Evolutionary conservation across 768 basidiomycete species (phyloP).

Genomic region (Pleurotus ostreatus): DNA sequence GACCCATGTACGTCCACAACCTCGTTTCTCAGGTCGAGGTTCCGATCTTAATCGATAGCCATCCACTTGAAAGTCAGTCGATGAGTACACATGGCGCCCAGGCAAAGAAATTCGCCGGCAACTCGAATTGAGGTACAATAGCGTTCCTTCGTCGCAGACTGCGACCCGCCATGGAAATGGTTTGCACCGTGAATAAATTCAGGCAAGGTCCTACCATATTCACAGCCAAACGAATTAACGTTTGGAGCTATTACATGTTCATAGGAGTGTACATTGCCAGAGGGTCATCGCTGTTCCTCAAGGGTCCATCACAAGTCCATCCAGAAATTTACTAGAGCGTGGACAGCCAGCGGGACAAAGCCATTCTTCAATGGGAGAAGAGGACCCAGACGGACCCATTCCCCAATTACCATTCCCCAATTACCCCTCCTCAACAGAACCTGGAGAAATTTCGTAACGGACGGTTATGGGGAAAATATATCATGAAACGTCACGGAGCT

Average conservation of each 20-base stretch:
- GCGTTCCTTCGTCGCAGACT: too few species aligned
- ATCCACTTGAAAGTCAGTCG: not conserved
- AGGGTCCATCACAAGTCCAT: not conserved
- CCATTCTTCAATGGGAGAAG: not conserved
- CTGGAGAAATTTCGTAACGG: not conserved
- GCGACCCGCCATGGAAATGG: too few species aligned
- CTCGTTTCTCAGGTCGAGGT: not conserved
- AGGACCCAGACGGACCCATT: not conserved
- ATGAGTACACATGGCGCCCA: too few species aligned
- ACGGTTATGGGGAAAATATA: not conserved
- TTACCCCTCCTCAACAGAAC: not conserved
- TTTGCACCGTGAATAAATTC: too few species aligned
- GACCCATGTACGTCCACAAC: conserved; percentile 9
- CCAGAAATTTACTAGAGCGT: too few species aligned
- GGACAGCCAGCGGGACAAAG: too few species aligned
- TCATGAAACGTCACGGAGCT: not conserved
- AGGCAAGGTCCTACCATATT: too few species aligned
- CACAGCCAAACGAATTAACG: too few species aligned
- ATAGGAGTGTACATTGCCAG: not conserved
- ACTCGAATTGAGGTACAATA: too few species aligned
- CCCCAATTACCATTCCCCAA: not conserved
- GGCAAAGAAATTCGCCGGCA: too few species aligned
- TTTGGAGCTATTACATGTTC: not conserved
- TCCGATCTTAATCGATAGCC: not conserved
- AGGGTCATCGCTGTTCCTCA: not conserved